Conservation (phyloP, 208 protist species). For the Trypanosoma lewisi region DNA sequence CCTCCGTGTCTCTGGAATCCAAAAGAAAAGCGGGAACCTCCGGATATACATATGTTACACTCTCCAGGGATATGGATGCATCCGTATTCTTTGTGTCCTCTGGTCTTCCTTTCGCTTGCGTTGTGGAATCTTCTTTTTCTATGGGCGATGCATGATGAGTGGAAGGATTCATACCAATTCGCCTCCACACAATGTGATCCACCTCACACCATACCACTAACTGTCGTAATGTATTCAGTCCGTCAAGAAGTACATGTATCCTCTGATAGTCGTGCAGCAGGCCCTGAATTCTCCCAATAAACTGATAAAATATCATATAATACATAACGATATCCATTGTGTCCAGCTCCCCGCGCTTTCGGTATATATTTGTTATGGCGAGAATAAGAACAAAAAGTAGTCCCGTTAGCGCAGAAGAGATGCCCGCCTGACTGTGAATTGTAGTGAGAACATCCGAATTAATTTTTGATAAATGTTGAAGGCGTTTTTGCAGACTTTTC, state of each 20-base stretch:
- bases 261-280: constrained; percentile 40
- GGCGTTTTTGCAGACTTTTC: constrained; percentile 28
- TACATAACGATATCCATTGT: constrained; percentile 69
- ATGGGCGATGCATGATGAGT: no score
- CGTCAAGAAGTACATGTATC: constrained; percentile 38
- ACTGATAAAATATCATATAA: constrained; percentile 64
- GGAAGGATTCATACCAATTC: no score
- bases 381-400: constrained; percentile 71
- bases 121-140: no score
- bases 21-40: constrained; percentile 45
- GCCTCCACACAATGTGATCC: constrained; percentile 11
- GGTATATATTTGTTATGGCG: constrained; percentile 49
- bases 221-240: constrained; percentile 44
- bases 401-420: constrained; percentile 49
- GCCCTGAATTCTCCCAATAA: constrained; percentile 41
- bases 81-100: background rate
- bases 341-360: constrained; percentile 45
- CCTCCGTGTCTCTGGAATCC: constrained; percentile 6
- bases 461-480: constrained; percentile 24
- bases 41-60: constrained; percentile 56
- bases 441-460: constrained; percentile 38
- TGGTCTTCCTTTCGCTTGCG: no score
- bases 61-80: constrained; percentile 31
- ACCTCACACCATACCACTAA: constrained; percentile 63
- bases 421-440: constrained; percentile 64